Base-by-base conservation (phyloP, 2,329 filamentous ascomycete genomes). In the Coleophoma eucalyptorum region DNA sequence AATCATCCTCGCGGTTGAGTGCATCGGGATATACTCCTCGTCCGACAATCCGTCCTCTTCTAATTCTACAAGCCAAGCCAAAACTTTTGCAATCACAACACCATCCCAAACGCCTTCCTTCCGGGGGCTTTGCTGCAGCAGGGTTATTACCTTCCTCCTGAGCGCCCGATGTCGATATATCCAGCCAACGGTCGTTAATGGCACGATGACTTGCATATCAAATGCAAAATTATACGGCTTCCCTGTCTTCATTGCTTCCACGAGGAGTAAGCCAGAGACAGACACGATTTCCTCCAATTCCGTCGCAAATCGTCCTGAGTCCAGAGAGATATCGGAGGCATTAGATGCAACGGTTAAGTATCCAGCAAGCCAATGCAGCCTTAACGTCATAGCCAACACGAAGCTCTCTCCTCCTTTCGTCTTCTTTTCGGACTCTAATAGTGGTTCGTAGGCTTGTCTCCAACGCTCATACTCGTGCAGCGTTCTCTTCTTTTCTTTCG, bases 201-300 rank as follows among this genome's bases (percentile, higher is more conserved):
- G 59, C 3, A 61, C 54, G 3, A 61, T 52, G 5, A 59, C 59
- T 34, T 53, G 55, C 50, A 62, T 48, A 19, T 62, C 56, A 33
- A 62, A 60, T 3, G 53, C 50, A 34, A 52, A 55, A 26, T 26
- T 26, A 26, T 26, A 26, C 26, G 26, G 26, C 26, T 26, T 26
- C 2, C 13, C 35, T 11, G 33, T 33, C 8, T 47, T 33, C 5
- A 49, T 46, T 5, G 12, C 7, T 11, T 45, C 48, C 16, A 33
- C 12, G 11, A 55, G 45, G 11, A 58, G 19, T 13, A 54, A 50
- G 13, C 53, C 26, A 11, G 56, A 51, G 10, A 58, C 54, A 4
- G 49, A 50, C 11, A 55, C 53, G 8, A 55, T 37, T 43, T 56
- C 58, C 43, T 52, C 55, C 35, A 58, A 40, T 43, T 52, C 52